phyloP scores from a whole-genome alignment of 768 basidiomycete genomes.

The Leccinum sublutescens region DNA sequence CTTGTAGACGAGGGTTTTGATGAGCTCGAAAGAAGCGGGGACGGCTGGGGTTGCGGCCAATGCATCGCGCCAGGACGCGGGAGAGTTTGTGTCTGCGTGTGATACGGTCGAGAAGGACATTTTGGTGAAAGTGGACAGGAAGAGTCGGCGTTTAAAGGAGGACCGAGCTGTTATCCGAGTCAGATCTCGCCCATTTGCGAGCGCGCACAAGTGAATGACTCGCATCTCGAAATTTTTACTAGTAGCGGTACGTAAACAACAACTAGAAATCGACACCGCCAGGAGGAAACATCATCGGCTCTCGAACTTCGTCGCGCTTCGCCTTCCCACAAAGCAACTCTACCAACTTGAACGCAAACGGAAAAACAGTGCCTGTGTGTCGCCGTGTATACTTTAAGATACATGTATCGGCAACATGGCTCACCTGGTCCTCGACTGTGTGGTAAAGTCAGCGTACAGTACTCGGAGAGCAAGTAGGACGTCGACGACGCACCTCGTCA shows the following conservation, averaged over 20 bases:
- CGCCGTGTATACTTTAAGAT: background rate
- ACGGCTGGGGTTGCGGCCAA: slow-evolving; percentile 51
- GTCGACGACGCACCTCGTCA: slow-evolving; percentile 61
- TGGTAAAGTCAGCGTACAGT: background rate
- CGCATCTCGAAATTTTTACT: slow-evolving; percentile 25
- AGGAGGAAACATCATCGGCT: slow-evolving; percentile 70
- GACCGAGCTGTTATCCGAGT: slow-evolving; percentile 11
- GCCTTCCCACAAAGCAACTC: slow-evolving; percentile 64
- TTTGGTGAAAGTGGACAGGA: slow-evolving; percentile 16
- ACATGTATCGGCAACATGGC: slow-evolving; percentile 1
- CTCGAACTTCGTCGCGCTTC: slow-evolving; percentile 58
- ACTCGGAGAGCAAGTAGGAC: background rate
- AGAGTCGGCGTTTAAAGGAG: slow-evolving; percentile 16
- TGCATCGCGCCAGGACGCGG: slow-evolving; percentile 73
- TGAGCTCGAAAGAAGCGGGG: slow-evolving; percentile 64
- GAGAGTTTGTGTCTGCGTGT: slow-evolving; percentile 67
- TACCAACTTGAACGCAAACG: slow-evolving; percentile 75
- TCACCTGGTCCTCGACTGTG: slow-evolving; percentile 69
- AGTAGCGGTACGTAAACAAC: slow-evolving; percentile 13
- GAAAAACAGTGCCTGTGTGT: slow-evolving; percentile 64
- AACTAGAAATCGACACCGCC: slow-evolving; percentile 39
- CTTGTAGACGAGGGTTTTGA: slow-evolving; percentile 93
- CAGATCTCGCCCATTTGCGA: slow-evolving; percentile 14
- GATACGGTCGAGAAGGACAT: slow-evolving; percentile 42
- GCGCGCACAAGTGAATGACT: slow-evolving; percentile 21